A percentile compares a stretch with the other conserved stretches of the same genome.
Conservation (phyloP, 495 filamentous ascomycete genomes). For the Lindgomyces ingoldianus region DNA sequence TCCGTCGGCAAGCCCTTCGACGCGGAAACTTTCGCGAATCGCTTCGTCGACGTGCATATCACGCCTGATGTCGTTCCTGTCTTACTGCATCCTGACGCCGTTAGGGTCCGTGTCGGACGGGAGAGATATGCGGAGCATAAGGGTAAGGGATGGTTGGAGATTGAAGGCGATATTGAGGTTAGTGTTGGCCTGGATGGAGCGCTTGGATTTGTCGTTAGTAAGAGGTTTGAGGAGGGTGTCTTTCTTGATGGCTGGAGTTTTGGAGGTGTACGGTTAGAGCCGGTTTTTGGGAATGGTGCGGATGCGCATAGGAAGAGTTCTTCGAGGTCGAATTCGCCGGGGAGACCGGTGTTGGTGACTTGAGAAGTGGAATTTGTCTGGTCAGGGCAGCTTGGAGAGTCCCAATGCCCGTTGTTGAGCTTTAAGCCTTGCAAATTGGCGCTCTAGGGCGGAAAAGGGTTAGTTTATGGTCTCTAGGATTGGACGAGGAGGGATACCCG, state of each 20-base stretch:
- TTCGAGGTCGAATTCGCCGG: not conserved
- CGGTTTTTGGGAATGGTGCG: conserved; percentile 26
- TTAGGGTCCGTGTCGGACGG: conserved; percentile 36
- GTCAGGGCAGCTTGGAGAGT: too few species aligned
- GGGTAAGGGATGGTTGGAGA: conserved; percentile 40
- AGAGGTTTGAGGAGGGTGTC: conserved; percentile 34
- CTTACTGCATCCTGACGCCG: conserved; percentile 40
- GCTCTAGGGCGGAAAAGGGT: too few species aligned
- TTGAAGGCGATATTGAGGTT: conserved; percentile 42
- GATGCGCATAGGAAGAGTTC: not conserved
- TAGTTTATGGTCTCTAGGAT: too few species aligned
- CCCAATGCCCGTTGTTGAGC: too few species aligned
- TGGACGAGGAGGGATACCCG: not conserved
- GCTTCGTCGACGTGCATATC: conserved; percentile 39
- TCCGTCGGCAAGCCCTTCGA: conserved; percentile 40
- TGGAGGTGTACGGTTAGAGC: conserved; percentile 40
- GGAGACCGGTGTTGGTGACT: not conserved
- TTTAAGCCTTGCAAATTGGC: too few species aligned
- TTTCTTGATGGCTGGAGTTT: conserved; percentile 42
- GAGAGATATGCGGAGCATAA: conserved; percentile 26
- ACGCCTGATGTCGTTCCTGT: conserved; percentile 40
- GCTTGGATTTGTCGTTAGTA: conserved; percentile 37
- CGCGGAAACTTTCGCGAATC: conserved; percentile 28
- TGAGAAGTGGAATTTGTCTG: not conserved
- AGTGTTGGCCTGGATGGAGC: conserved; percentile 40